A percentile compares a stretch with the other conserved stretches of the same genome.
These are phyloP conservation scores for Pseudonitzschia delicatissima DNA, from an alignment of 108 stramenopile genomes.

Conservation along the genomic window DNA sequence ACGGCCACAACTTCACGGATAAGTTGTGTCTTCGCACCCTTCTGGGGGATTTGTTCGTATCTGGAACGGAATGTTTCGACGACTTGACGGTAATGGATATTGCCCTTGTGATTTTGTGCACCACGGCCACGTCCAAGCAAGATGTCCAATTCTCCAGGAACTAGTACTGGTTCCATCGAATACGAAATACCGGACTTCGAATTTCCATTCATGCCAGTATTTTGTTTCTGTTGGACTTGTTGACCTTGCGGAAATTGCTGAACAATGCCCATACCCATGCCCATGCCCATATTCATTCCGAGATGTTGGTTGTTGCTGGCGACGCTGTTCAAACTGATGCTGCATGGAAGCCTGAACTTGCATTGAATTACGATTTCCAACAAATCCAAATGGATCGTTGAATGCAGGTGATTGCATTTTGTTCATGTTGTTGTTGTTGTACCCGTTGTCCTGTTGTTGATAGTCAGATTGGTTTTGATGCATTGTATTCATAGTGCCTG, in stretches of 20 bases:
- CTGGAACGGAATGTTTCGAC: slow-evolving; percentile 20
- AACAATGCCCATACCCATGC: neutral
- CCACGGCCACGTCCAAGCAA: slow-evolving; percentile 21
- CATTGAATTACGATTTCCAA: neutral
- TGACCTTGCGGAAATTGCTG: neutral
- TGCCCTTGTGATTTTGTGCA: slow-evolving; percentile 22
- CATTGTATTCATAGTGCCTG: too few relatives aligned
- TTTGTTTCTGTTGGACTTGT: neutral
- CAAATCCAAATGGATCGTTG: neutral
- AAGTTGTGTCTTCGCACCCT: slow-evolving; percentile 31
- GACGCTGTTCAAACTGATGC: neutral
- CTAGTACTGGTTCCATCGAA: slow-evolving; percentile 8
- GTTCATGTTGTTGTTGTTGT: neutral
- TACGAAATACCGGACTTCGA: neutral
- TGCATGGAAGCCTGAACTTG: neutral
- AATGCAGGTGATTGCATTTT: neutral
- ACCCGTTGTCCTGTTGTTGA: too few relatives aligned
- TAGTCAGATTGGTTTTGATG: too few relatives aligned
- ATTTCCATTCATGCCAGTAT: neutral
- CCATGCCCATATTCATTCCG: neutral
- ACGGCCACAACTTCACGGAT: slow-evolving; percentile 27
- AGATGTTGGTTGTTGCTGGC: neutral
- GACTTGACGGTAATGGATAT: slow-evolving; percentile 24
- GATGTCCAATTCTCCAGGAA: slow-evolving; percentile 13
- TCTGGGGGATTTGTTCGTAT: slow-evolving; percentile 18